Percentiles rank a stretch among this genome's conserved stretches.
Evolutionary conservation across 176 grass and related monocot genomes (phyloP).

Genomic region (Aegilops umbellulata): DNA sequence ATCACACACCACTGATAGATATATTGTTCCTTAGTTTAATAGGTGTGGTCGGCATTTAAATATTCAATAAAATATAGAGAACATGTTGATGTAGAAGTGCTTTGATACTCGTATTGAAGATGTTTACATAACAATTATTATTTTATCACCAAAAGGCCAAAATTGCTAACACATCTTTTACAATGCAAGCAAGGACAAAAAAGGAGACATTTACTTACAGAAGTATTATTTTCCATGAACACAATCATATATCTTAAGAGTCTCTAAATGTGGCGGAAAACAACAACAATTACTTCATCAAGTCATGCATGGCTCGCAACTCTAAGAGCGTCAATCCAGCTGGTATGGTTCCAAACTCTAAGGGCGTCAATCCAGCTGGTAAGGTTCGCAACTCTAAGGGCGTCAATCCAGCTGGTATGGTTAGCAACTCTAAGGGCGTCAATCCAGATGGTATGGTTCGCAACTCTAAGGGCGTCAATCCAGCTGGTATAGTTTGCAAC

Average conservation of each 20-base stretch:
- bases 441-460: not conserved
- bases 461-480: not conserved
- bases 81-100: not conserved
- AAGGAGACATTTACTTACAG: not conserved
- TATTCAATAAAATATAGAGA: not conserved
- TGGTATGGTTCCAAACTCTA: not conserved
- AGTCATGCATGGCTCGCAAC: not conserved
- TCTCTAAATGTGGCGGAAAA: not conserved
- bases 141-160: not conserved
- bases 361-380: not conserved
- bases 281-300: not conserved
- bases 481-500: not conserved
- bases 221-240: conserved; percentile 12
- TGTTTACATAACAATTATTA: not conserved
- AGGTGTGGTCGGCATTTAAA: not conserved
- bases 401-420: not conserved
- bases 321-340: not conserved
- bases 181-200: not conserved
- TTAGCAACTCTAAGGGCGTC: not conserved
- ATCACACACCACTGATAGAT: not conserved
- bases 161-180: not conserved
- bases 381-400: not conserved
- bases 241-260: not conserved
- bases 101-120: not conserved
- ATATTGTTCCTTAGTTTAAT: not conserved